Conservation (phyloP, 495 filamentous ascomycete genomes). For the Neurospora sp. region DNA sequence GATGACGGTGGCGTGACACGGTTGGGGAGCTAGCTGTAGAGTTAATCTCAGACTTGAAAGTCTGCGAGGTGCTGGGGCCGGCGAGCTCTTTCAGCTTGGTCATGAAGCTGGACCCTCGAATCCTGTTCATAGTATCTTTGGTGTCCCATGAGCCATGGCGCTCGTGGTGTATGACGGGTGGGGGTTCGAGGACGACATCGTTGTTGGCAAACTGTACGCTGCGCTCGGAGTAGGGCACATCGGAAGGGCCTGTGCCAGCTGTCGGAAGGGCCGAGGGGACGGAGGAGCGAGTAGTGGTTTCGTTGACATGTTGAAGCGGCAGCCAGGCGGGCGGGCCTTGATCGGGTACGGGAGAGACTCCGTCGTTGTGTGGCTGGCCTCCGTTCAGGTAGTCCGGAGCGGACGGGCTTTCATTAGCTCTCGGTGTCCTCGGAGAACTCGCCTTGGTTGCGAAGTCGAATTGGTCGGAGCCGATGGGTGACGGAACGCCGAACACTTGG, state of each 20-base stretch:
- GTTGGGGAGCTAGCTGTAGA: constrained; percentile 35
- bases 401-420: constrained; percentile 1
- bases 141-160: constrained; percentile 47
- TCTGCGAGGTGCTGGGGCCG: constrained; percentile 36
- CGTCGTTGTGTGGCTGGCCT: constrained; percentile 23
- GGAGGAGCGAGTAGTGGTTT: not conserved
- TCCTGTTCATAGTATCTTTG: constrained; percentile 44
- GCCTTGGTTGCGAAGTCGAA: constrained; percentile 23
- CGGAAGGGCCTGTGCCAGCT: constrained; percentile 4
- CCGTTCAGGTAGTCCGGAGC: constrained; percentile 36
- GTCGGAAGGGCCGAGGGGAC: not conserved
- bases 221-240: constrained; percentile 15
- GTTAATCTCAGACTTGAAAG: constrained; percentile 28
- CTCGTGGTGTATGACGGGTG: constrained; percentile 35
- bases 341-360: constrained; percentile 13
- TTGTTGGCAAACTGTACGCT: constrained; percentile 57
- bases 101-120: constrained; percentile 54
- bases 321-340: not conserved
- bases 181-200: constrained; percentile 30
- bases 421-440: constrained; percentile 9
- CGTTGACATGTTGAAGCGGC: constrained; percentile 5
- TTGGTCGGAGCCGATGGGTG: constrained; percentile 19
- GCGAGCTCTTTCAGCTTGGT: constrained; percentile 54
- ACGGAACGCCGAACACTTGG: constrained; percentile 4
- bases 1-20: constrained; percentile 33